Conservation (phyloP, 164 flowering plant genomes). For the Nelumbo lutea region DNA sequence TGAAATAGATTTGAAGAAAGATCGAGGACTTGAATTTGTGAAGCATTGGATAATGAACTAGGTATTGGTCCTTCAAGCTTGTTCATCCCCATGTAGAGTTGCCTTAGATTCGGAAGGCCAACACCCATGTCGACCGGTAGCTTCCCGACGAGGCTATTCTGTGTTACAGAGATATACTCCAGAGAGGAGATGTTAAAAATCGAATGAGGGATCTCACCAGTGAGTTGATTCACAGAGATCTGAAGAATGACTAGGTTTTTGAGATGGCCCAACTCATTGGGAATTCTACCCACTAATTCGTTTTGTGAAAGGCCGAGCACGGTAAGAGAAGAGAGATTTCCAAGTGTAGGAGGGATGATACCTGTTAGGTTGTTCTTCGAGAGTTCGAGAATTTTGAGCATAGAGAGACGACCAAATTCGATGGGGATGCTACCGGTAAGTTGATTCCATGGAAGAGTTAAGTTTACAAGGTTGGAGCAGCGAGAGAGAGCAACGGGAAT, state of each 20-base stretch:
- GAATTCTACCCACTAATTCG: conserved; percentile 4
- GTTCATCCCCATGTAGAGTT: conserved; percentile 5
- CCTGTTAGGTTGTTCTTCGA: conserved; percentile 9
- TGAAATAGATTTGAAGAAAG: conserved; percentile 10
- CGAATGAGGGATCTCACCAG: conserved; percentile 3
- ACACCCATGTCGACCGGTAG: conserved; percentile 6
- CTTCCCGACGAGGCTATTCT: conserved; percentile 4
- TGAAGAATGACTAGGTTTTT: neutral
- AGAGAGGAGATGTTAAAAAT: conserved; percentile 14
- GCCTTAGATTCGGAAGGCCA: conserved; percentile 9
- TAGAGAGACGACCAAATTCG: neutral
- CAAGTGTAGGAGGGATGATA: conserved; percentile 7
- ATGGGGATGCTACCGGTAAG: conserved; percentile 1
- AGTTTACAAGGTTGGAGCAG: conserved; percentile 3
- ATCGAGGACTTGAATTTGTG: conserved; percentile 13
- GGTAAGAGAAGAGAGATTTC: conserved; percentile 10
- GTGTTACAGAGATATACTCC: neutral
- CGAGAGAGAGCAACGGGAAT: conserved; percentile 1
- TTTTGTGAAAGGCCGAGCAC: conserved; percentile 2
- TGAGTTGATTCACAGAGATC: conserved; percentile 7
- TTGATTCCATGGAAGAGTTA: neutral
- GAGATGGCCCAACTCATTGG: conserved; percentile 4
- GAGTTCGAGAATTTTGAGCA: conserved; percentile 1
- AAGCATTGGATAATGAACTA: conserved; percentile 6
- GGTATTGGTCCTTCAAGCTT: conserved; percentile 9